These are phyloP conservation scores for Bryoglossum gracile DNA, from an alignment of 495 filamentous ascomycete genomes.

Conservation along the genomic window DNA sequence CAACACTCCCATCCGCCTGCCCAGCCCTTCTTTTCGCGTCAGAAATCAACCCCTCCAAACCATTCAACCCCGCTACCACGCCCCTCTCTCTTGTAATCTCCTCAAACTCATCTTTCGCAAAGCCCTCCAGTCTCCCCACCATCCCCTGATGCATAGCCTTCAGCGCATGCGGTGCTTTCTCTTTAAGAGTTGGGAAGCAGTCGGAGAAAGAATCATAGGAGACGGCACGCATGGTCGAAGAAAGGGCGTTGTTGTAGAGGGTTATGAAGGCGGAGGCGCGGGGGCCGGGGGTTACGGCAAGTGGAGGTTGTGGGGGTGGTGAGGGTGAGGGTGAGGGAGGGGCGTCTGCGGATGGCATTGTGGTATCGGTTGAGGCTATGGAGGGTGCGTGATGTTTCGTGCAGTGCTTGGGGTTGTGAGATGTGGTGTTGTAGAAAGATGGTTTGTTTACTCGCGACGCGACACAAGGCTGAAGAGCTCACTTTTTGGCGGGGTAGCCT, in stretches of 20 bases:
- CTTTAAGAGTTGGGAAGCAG: constrained; percentile 82
- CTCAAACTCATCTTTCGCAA: constrained; percentile 69
- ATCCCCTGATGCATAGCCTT: constrained; percentile 63
- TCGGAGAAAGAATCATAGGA: constrained; percentile 70
- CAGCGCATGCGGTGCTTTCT: constrained; percentile 58
- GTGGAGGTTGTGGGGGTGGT: constrained; percentile 19
- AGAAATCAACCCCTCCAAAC: constrained; percentile 65
- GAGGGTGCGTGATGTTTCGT: background rate
- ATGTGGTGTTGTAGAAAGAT: background rate
- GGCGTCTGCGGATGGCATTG: constrained; percentile 2
- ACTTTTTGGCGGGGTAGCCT: too few species aligned
- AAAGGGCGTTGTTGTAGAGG: constrained; percentile 61
- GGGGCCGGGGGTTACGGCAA: constrained; percentile 51
- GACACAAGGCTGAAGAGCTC: background rate
- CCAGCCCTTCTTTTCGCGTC: too few species aligned
- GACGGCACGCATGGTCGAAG: constrained; percentile 64
- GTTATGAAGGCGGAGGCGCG: constrained; percentile 66
- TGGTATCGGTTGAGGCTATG: background rate
- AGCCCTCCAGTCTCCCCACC: constrained; percentile 54
- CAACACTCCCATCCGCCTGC: too few species aligned
- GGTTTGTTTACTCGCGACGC: constrained; percentile 14
- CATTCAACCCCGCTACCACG: constrained; percentile 72
- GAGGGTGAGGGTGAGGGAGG: constrained; percentile 1
- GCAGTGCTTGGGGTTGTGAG: background rate
- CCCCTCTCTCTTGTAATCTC: constrained; percentile 60